Evolutionary conservation across 371 early-diverging fungal genomes (phyloP), one percentile per base, ranked within the genome.

Genomic region (Blakeslea trispora): DNA sequence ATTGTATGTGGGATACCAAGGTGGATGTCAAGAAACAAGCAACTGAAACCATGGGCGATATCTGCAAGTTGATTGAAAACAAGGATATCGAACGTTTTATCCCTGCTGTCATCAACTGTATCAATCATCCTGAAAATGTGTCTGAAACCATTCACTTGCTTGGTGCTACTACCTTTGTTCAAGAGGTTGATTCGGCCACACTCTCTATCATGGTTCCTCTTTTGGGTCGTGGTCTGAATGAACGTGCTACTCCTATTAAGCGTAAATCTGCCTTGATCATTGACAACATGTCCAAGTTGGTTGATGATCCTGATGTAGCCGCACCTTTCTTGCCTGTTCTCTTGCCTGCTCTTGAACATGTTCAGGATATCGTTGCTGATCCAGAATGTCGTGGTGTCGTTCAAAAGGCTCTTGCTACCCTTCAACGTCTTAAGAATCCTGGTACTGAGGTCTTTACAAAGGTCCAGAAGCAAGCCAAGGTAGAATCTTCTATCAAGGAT

Each of bases 221-320:
- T n/a, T 73, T 92, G 50, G 71, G 72, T 55, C 88, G 90, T 78
- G 91, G 90, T 83, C 76, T 92, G 50, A 66, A 75, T 19, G 87
- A 84, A 57, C 74, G 85, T 49, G 66, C 70, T 39, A 84, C 84
- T 40, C 63, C 85, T 58, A 82, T 86, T 63, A 79, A 88, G 66
- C 91, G 91, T 79, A 88, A 89, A 74, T 75, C 90, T 58, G 86
- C 91, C 55, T 84, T 91, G 64, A 90, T 92, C 58, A 88, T 92
- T 46, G 88, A 89, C 69, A 92, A 92, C 73, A 84, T 92, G 85
- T 91, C 84, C 68, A 91, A 91, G 77, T 83, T 92, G 37, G 91
- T 91, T 57, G 79, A 85, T 61, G 83, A 89, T 70, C 91, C 93
- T 28, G 81, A 79, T 50, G 87, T 89, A 21, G 91, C 91, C 52